Evolutionary conservation across 768 basidiomycete genomes (phyloP).

Genomic region (Lentinula guzmanii): DNA sequence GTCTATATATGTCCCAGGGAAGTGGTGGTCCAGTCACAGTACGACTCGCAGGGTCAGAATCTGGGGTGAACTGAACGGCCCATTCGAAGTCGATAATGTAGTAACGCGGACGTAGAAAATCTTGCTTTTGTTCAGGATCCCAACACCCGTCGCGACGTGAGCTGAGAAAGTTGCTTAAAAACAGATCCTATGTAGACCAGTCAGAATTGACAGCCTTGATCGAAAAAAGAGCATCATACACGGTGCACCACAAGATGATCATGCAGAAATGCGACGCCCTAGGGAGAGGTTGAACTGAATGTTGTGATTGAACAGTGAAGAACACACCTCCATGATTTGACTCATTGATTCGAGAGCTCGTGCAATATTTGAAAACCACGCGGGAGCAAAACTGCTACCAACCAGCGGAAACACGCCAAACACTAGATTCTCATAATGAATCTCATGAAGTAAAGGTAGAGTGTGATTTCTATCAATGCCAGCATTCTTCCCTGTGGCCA

Average conservation of each 20-base stretch:
- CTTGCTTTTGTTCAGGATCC: not conserved
- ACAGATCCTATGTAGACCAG: conserved; percentile 1
- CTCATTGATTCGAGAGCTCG: not conserved
- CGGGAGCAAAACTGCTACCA: not conserved
- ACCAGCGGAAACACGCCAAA: conserved; percentile 5
- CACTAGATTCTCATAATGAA: not conserved
- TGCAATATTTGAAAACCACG: not conserved
- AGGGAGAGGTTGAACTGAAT: not conserved
- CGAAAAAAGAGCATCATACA: not conserved
- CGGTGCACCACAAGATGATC: conserved; percentile 3
- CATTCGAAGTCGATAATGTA: conserved; percentile 8
- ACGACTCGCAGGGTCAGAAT: not conserved
- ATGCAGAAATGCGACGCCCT: conserved; percentile 7
- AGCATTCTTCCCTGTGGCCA: not conserved
- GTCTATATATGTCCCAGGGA: not conserved
- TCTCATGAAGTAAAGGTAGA: not conserved
- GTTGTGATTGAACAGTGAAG: too few species aligned
- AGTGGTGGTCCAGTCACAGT: conserved; percentile 5
- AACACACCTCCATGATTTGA: conserved; percentile 2
- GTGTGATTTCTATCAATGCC: conserved; percentile 1
- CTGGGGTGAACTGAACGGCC: not conserved
- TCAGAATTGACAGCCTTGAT: not conserved
- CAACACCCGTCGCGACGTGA: not conserved
- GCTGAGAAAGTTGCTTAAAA: conserved; percentile 1
- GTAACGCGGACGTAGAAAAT: conserved; percentile 3